phyloP scores from a whole-genome alignment of 2,329 filamentous ascomycete genomes.

The Lizonia empirigonia region DNA sequence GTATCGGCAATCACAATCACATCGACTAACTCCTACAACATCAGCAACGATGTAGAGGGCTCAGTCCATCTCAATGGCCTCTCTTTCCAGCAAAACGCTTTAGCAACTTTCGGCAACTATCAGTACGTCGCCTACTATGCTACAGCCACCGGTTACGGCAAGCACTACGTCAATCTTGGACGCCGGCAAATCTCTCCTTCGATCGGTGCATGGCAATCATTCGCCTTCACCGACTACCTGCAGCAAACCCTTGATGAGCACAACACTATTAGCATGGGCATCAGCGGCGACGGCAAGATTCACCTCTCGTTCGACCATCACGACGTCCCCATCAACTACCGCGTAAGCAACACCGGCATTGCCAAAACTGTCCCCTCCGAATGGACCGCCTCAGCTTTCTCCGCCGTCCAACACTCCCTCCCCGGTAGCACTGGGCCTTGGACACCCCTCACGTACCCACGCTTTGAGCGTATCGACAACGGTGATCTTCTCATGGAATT shows the following conservation, averaged over 20 bases:
- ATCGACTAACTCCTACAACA: slow-evolving; percentile 37
- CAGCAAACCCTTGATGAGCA: slow-evolving; percentile 59
- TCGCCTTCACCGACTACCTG: slow-evolving; percentile 57
- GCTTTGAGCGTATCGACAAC: slow-evolving; percentile 51
- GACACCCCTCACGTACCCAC: slow-evolving; percentile 56
- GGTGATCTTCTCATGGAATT: slow-evolving; percentile 56
- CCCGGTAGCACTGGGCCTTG: slow-evolving; percentile 42
- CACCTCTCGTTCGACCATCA: slow-evolving; percentile 61
- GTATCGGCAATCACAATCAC: slow-evolving; percentile 32
- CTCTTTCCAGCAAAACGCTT: slow-evolving; percentile 57
- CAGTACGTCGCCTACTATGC: slow-evolving; percentile 58
- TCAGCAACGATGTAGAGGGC: slow-evolving; percentile 42
- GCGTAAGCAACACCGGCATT: slow-evolving; percentile 38
- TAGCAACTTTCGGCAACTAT: slow-evolving; percentile 56
- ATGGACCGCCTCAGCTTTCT: slow-evolving; percentile 39
- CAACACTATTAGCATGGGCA: slow-evolving; percentile 60
- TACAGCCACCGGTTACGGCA: slow-evolving; percentile 39
- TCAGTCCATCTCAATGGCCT: slow-evolving; percentile 54
- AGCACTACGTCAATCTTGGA: slow-evolving; percentile 53
- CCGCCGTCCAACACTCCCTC: slow-evolving; percentile 36
- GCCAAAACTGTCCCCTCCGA: slow-evolving; percentile 36
- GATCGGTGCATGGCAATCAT: slow-evolving; percentile 51
- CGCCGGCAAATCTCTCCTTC: slow-evolving; percentile 51
- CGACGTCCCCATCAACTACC: slow-evolving; percentile 46
- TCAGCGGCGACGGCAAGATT: slow-evolving; percentile 60